phyloP scores from a whole-genome alignment of 768 basidiomycete species.

The Lentinula aciculospora region DNA sequence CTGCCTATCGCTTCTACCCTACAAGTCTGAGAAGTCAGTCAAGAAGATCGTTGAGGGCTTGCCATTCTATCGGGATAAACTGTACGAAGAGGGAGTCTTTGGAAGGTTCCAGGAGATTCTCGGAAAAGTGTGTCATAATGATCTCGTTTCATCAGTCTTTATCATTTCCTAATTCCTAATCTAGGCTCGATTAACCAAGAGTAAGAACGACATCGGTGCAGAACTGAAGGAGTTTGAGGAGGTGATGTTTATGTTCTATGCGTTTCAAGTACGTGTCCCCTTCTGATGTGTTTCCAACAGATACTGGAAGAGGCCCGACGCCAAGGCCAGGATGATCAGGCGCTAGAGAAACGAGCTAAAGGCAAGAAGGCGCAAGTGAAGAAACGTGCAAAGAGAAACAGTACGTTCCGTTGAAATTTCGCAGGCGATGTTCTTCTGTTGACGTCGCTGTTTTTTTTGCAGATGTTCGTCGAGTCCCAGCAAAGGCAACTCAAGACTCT shows the following conservation, averaged over 20 bases:
- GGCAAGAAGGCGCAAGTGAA: constrained; percentile 80
- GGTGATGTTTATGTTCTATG: constrained; percentile 30
- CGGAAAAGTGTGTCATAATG: constrained; percentile 54
- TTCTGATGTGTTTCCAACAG: constrained; percentile 29
- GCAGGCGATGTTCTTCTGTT: neutral
- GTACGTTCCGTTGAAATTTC: neutral
- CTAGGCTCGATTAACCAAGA: constrained; percentile 86
- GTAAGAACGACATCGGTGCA: constrained; percentile 82
- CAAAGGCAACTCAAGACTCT: neutral
- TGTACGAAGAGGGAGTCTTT: constrained; percentile 83
- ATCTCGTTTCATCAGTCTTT: neutral
- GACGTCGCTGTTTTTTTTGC: neutral
- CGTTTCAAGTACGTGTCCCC: neutral
- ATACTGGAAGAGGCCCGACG: constrained; percentile 78
- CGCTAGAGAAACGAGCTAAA: constrained; percentile 79
- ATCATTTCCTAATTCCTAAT: neutral
- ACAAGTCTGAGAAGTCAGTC: constrained; percentile 94
- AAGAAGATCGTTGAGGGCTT: constrained; percentile 94
- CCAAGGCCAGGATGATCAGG: constrained; percentile 91
- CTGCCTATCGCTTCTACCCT: constrained; percentile 90
- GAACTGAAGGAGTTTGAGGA: constrained; percentile 94
- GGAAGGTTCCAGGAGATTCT: constrained; percentile 85
- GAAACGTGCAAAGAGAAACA: constrained; percentile 49
- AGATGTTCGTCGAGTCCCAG: neutral
- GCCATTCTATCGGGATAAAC: constrained; percentile 92